A percentile compares a stretch with the other conserved stretches of the same genome.
phyloP scores from a whole-genome alignment of 2,329 filamentous ascomycete genomes.

The Clonostachys solani region DNA sequence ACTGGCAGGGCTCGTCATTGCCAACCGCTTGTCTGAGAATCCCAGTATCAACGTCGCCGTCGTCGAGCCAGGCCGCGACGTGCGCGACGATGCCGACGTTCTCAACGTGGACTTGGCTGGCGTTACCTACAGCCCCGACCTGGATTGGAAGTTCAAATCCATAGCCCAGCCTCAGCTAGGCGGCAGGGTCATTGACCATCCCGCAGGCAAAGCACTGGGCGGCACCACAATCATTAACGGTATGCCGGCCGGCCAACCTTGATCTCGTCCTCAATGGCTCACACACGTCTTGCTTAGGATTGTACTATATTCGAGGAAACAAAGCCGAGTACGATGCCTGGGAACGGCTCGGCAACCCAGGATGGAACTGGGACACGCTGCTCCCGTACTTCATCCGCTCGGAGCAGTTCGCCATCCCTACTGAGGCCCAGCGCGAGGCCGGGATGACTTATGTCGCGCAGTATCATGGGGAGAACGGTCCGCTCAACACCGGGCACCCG shows the following conservation, averaged over 20 bases:
- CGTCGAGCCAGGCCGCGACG: constrained; percentile 1
- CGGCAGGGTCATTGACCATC: too few species aligned
- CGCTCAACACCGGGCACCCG: too few species aligned
- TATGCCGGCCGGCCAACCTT: too few species aligned
- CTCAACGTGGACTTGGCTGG: neutral
- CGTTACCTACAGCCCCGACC: neutral
- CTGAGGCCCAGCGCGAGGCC: neutral
- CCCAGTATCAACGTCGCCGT: neutral
- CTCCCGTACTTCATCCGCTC: constrained; percentile 14
- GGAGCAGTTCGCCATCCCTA: constrained; percentile 9
- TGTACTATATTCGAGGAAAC: too few species aligned
- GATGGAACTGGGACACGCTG: constrained; percentile 28
- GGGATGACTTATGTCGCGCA: constrained; percentile 7
- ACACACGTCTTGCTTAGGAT: too few species aligned
- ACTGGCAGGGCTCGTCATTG: constrained; percentile 29
- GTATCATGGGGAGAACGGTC: constrained; percentile 1
- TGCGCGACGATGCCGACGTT: neutral
- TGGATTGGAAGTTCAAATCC: constrained; percentile 2
- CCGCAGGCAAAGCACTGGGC: too few species aligned
- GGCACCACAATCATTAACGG: too few species aligned
- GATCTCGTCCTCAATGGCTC: too few species aligned
- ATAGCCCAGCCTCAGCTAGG: neutral
- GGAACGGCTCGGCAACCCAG: constrained; percentile 26
- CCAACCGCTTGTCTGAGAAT: constrained; percentile 28
- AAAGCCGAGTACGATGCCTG: constrained; percentile 23